These are phyloP conservation scores for Backusella liffmaniae DNA, from an alignment of 192 early-diverging fungal species.

Conservation along the genomic window DNA sequence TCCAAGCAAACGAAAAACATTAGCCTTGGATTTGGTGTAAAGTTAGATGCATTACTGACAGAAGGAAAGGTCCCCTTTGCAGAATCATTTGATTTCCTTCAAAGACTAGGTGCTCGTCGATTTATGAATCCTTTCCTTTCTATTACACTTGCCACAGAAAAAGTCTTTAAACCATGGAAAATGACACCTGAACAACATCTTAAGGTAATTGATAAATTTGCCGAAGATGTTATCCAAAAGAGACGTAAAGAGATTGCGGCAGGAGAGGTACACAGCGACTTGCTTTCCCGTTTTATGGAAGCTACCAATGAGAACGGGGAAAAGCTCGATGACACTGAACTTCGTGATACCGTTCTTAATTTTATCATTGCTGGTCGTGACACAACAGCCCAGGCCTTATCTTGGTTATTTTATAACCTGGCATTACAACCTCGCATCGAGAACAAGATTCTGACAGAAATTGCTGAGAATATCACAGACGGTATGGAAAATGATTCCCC, in stretches of 20 bases:
- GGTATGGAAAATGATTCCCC: constrained; percentile 23
- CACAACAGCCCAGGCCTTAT: constrained; percentile 52
- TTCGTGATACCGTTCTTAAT: constrained; percentile 37
- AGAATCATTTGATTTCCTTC: constrained; percentile 50
- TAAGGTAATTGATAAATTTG: constrained; percentile 28
- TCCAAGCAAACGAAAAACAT: too few species aligned
- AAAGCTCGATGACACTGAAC: constrained; percentile 24
- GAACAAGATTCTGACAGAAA: constrained; percentile 42
- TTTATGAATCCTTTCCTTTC: constrained; percentile 30
- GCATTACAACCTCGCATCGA: constrained; percentile 42
- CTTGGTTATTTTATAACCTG: constrained; percentile 48
- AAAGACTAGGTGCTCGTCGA: constrained; percentile 32
- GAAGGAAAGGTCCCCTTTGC: constrained; percentile 48
- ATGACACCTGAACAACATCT: constrained; percentile 25
- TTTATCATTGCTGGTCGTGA: constrained; percentile 45
- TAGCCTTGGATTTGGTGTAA: constrained; percentile 49
- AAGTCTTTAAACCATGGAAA: constrained; percentile 11
- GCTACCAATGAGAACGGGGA: constrained; percentile 29
- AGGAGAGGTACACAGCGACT: constrained; percentile 11
- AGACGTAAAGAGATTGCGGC: constrained; percentile 25
- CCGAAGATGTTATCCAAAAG: constrained; percentile 20
- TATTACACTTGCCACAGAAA: background rate
- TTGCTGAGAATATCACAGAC: constrained; percentile 23
- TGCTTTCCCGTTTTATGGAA: constrained; percentile 35
- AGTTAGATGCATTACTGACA: constrained; percentile 39